A percentile compares a stretch with the other conserved stretches of the same genome.
Evolutionary conservation across 768 basidiomycete genomes (phyloP).

Genomic region (Astraeus odoratus): DNA sequence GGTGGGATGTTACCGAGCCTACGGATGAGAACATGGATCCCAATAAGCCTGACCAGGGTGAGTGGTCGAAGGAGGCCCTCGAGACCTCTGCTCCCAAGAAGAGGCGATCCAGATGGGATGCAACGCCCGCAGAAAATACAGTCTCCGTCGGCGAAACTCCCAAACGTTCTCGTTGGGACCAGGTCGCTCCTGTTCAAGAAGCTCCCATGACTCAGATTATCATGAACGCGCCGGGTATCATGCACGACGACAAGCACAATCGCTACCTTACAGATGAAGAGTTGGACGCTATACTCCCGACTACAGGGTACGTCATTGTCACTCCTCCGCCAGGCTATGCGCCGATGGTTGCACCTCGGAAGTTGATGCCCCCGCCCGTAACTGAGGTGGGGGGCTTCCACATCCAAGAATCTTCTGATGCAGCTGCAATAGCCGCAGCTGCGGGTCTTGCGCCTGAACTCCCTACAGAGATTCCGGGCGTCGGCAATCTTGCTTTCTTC

Average conservation of each 20-base stretch:
- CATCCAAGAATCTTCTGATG: constrained; percentile 92
- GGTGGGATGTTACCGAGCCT: constrained; percentile 70
- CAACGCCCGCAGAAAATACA: constrained; percentile 67
- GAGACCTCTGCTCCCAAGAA: constrained; percentile 80
- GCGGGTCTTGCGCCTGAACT: constrained; percentile 89
- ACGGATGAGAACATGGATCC: constrained; percentile 61
- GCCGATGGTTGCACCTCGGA: constrained; percentile 59
- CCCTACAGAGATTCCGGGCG: constrained; percentile 96
- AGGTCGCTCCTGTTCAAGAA: constrained; percentile 72
- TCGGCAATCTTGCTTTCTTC: constrained; percentile 96
- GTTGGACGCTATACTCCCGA: constrained; percentile 83
- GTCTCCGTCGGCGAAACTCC: constrained; percentile 54
- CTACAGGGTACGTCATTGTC: constrained; percentile 84
- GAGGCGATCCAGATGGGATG: constrained; percentile 94
- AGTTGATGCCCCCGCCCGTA: constrained; percentile 50
- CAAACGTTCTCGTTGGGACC: constrained; percentile 95
- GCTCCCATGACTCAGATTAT: constrained; percentile 73
- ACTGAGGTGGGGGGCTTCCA: constrained; percentile 82
- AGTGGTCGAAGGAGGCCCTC: constrained; percentile 71
- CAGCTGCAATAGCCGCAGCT: constrained; percentile 80
- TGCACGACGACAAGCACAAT: constrained; percentile 94
- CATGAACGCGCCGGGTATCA: constrained; percentile 77
- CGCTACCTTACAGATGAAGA: constrained; percentile 96
- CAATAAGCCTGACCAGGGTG: constrained; percentile 49
- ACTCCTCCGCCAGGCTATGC: constrained; percentile 93